Evolutionary conservation across 495 filamentous ascomycete species (phyloP), one percentile per base, ranked within the genome.

Genomic region (Sordaria brevicollis): DNA sequence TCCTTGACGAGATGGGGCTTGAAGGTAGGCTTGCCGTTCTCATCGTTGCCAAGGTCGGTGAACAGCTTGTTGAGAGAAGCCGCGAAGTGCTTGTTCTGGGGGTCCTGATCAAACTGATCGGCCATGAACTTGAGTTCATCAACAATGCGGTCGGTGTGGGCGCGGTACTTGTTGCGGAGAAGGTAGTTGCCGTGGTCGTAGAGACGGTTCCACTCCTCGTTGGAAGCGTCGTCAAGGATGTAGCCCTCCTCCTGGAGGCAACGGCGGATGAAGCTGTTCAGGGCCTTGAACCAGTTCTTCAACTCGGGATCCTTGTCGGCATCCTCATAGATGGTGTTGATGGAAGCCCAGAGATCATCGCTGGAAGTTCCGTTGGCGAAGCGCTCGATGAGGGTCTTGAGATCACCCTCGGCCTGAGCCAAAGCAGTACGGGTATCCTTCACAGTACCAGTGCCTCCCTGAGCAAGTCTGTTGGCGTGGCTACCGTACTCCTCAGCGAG

Each of bases 361-460:
- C 87, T 84, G 2, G 93, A 97, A 8, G 95, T 99, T 78, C 88
- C 89, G 80, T 98, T 98, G 76, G 95, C 95, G 73, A 97, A 98
- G 65, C 95, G 90, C 83, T 99, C 96, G 71, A 98, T 88, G 21
- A 99, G 85, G 15, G 87, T 90, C 92, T 89, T 93, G 67, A 99
- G 84, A 75, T 96, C 90, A 78, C 86, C 84, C 79, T 97, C 92
- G 37, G 92, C 93, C 34, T 82, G 82, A 67, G 86, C 78, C 35
- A 98, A 80, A 66, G 87, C 85, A 65, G 83, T 80, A 67, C 89
- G 87, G 35, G 90, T 88, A 78, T 89, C 90, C 82, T 93, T 88
- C 37, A 92, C 86, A 66, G 89, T 85, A 65, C 86, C 86, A 70
- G 86, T 78, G 67, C 88, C 85, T 69, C 94, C 88, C 43, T 86